phyloP scores from a whole-genome alignment of 2,329 filamentous ascomycete genomes.

The Talaromyces sp. region DNA sequence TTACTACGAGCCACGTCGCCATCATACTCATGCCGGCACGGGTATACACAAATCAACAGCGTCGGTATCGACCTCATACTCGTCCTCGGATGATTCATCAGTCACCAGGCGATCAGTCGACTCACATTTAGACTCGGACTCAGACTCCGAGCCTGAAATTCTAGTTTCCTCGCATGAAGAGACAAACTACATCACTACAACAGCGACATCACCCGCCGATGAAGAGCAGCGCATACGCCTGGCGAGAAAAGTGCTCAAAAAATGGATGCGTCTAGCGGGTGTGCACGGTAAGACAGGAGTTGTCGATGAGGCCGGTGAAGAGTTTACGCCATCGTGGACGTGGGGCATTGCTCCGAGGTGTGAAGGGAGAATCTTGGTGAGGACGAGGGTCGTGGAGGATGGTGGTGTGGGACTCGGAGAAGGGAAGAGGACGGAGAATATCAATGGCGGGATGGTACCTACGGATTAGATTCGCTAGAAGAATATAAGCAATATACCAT shows the following conservation, averaged over 20 bases:
- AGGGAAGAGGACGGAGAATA: conserved; percentile 14
- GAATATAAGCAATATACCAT: not conserved
- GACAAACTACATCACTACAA: conserved; percentile 41
- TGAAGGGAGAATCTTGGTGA: conserved; percentile 68
- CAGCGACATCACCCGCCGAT: conserved; percentile 45
- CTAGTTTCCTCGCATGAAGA: conserved; percentile 35
- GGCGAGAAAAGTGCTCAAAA: conserved; percentile 66
- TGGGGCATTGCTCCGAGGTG: conserved; percentile 73
- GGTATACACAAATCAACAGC: not conserved
- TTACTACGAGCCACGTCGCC: conserved; percentile 15
- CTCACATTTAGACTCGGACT: conserved; percentile 43
- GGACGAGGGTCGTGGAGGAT: conserved; percentile 3
- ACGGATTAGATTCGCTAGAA: not conserved
- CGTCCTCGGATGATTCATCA: conserved; percentile 15
- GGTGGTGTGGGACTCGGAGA: not conserved
- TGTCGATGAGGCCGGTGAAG: conserved; percentile 59
- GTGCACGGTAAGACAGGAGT: conserved; percentile 54
- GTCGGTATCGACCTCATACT: conserved; percentile 7
- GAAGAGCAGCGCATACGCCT: conserved; percentile 60
- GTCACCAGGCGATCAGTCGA: conserved; percentile 13
- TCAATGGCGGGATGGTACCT: not conserved
- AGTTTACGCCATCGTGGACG: conserved; percentile 70
- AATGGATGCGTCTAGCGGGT: conserved; percentile 70
- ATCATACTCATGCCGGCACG: not conserved
- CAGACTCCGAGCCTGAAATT: conserved; percentile 42